phyloP scores from a whole-genome alignment of 108 stramenopile genomes.

The Skeletonema potamos region DNA sequence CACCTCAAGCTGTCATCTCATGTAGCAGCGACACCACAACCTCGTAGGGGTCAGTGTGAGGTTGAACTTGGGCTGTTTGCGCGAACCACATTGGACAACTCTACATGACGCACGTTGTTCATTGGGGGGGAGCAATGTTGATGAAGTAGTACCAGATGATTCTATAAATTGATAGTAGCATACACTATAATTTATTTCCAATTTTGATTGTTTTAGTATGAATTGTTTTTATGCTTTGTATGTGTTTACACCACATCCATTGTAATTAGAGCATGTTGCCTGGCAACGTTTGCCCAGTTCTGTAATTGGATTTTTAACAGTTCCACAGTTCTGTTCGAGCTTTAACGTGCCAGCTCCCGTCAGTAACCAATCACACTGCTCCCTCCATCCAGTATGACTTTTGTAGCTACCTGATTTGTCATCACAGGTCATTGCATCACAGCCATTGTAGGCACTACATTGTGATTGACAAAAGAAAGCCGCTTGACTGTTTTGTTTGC shows the following conservation, averaged over 20 bases:
- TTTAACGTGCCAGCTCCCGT: conserved; percentile 31
- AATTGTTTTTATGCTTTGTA: background rate
- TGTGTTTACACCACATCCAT: conserved; percentile 15
- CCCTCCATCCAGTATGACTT: conserved; percentile 35
- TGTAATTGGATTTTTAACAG: conserved; percentile 14
- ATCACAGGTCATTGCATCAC: conserved; percentile 18
- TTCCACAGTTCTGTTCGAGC: conserved; percentile 38
- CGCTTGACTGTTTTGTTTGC: conserved; percentile 18
- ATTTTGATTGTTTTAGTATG: too few relatives aligned
- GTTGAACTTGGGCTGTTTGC: too few relatives aligned
- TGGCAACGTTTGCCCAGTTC: conserved; percentile 38
- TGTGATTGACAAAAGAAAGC: conserved; percentile 28
- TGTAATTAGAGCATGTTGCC: conserved; percentile 33
- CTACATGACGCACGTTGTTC: too few relatives aligned
- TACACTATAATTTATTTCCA: too few relatives aligned
- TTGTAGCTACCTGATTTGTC: conserved; percentile 30
- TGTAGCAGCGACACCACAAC: too few relatives aligned
- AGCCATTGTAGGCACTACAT: conserved; percentile 38
- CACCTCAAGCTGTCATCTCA: too few relatives aligned
- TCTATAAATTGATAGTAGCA: too few relatives aligned
- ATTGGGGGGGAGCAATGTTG: too few relatives aligned
- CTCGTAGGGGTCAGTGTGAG: too few relatives aligned
- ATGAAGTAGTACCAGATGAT: too few relatives aligned
- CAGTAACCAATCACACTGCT: conserved; percentile 30
- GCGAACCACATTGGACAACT: too few relatives aligned